A percentile compares a stretch with the other conserved stretches of the same genome.
Evolutionary conservation across 2,329 filamentous ascomycete genomes (phyloP).

Genomic region (Exophiala dermatitidis): DNA sequence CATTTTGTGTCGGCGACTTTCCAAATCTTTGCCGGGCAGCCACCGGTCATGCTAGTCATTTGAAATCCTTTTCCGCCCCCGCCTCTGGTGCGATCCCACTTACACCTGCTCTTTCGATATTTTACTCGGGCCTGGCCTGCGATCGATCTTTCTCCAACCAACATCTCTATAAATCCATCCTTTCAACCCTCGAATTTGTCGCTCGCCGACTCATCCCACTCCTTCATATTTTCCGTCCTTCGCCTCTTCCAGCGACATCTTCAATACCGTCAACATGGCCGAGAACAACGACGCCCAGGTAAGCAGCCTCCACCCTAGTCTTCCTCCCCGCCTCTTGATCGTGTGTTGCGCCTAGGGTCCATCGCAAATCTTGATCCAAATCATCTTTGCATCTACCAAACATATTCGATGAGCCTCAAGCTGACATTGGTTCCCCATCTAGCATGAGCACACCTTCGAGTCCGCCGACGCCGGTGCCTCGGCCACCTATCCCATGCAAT

Average conservation of each 20-base stretch:
- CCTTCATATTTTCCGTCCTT: constrained; percentile 24
- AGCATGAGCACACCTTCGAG: constrained; percentile 78
- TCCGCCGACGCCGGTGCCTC: constrained; percentile 95
- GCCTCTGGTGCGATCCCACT: constrained; percentile 4
- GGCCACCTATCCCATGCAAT: constrained; percentile 93
- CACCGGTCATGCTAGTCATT: constrained; percentile 1
- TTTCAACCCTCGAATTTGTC: constrained; percentile 26
- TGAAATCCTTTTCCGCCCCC: constrained; percentile 1
- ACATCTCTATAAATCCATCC: constrained; percentile 13
- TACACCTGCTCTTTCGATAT: constrained; percentile 11
- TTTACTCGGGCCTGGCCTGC: constrained; percentile 18
- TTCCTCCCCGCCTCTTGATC: constrained; percentile 23
- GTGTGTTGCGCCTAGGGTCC: constrained; percentile 21
- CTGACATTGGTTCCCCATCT: constrained; percentile 20
- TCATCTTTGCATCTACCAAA: constrained; percentile 22
- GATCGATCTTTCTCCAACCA: constrained; percentile 12
- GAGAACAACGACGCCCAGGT: constrained; percentile 55
- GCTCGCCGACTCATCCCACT: constrained; percentile 17
- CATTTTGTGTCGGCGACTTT: not conserved
- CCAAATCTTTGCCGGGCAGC: not conserved
- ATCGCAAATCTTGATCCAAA: not conserved
- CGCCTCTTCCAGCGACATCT: constrained; percentile 20
- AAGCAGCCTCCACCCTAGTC: constrained; percentile 32
- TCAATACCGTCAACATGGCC: constrained; percentile 49
- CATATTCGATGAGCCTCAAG: constrained; percentile 16